Evolutionary conservation across 371 early-diverging fungal species (phyloP).

Genomic region (Apophysomyces elegans): DNA sequence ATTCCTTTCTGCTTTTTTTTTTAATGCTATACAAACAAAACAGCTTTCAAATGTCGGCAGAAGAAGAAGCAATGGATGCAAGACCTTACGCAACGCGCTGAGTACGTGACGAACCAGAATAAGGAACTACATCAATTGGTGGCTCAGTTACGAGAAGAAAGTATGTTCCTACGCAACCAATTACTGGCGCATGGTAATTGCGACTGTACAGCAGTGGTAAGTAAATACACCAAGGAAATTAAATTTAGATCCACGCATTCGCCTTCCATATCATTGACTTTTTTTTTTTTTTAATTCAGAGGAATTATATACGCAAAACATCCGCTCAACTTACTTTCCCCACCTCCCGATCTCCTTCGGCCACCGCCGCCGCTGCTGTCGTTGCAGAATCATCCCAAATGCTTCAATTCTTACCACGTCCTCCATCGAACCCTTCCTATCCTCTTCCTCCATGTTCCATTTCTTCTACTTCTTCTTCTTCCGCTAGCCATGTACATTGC

Average conservation of each 20-base stretch:
- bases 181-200: conserved; percentile 66
- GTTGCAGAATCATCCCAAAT: conserved; percentile 2
- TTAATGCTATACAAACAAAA: background rate
- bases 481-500: background rate
- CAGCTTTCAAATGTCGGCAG: conserved; percentile 78
- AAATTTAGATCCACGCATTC: background rate
- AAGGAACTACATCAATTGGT: conserved; percentile 56
- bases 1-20: no score
- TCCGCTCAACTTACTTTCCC: conserved; percentile 13
- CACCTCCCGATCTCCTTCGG: background rate
- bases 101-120: conserved; percentile 58
- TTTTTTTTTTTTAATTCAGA: background rate
- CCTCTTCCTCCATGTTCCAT: background rate
- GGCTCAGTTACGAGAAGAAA: conserved; percentile 67
- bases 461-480: background rate
- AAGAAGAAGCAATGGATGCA: conserved; percentile 78
- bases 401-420: background rate
- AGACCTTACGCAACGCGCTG: conserved; percentile 66
- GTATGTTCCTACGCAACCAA: conserved; percentile 65
- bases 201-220: conserved; percentile 52
- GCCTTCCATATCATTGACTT: background rate
- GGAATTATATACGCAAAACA: conserved; percentile 14
- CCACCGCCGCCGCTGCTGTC: background rate
- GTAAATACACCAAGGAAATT: background rate
- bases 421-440: background rate